These are phyloP conservation scores for Debaryomyces hansenii DNA, from an alignment of 805 yeast species.

Conservation along the genomic window DNA sequence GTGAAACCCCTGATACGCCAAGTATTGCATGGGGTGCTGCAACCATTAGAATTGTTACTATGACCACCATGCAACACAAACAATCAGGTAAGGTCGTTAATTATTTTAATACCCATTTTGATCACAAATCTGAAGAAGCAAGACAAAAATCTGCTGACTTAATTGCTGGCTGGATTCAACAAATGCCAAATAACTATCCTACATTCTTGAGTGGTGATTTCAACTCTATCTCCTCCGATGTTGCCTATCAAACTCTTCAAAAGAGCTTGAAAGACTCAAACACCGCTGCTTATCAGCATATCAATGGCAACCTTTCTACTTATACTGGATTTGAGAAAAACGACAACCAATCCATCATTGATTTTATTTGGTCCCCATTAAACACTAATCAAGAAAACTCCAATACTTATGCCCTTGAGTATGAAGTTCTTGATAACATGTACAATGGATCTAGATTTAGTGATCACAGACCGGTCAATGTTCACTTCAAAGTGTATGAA, in stretches of 20 bases:
- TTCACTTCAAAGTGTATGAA: neutral
- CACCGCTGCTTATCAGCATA: conserved; percentile 20
- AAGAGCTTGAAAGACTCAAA: conserved; percentile 34
- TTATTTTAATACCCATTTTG: conserved; percentile 50
- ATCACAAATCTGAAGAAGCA: conserved; percentile 47
- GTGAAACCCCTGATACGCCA: conserved; percentile 55
- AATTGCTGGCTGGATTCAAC: conserved; percentile 39
- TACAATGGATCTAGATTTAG: conserved; percentile 37
- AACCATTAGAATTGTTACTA: conserved; percentile 39
- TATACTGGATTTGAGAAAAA: conserved; percentile 38
- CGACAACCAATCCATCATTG: conserved; percentile 31
- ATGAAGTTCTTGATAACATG: conserved; percentile 35
- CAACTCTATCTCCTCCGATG: conserved; percentile 36
- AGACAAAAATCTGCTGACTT: conserved; percentile 46
- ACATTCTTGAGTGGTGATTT: conserved; percentile 57
- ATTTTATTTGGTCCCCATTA: conserved; percentile 34
- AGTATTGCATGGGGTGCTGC: conserved; percentile 44
- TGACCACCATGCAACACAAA: conserved; percentile 26
- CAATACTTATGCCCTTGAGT: conserved; percentile 19
- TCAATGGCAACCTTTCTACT: conserved; percentile 26
- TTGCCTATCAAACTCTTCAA: conserved; percentile 35
- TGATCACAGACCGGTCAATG: conserved; percentile 48
- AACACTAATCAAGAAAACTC: conserved; percentile 17
- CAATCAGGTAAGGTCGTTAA: conserved; percentile 20
- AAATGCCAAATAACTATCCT: conserved; percentile 29